Percentiles rank a stretch among this genome's conserved stretches.
phyloP scores from a whole-genome alignment of 2,329 filamentous ascomycete species.

The Aureobasidium sp. region DNA sequence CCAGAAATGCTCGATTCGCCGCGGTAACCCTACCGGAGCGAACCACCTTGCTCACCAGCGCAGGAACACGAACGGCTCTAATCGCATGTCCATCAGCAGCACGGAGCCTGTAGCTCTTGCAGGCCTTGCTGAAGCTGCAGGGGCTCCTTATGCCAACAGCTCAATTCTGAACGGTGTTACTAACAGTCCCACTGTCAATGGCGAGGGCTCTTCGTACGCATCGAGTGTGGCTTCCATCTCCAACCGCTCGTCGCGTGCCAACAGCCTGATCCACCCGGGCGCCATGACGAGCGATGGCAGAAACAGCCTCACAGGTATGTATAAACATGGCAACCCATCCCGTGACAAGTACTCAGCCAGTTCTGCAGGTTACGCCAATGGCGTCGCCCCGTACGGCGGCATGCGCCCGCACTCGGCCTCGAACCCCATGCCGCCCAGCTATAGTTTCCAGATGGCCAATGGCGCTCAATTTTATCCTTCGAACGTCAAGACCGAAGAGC shows the following conservation, averaged over 20 bases:
- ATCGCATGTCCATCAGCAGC: constrained; percentile 31
- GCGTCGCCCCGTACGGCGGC: constrained; percentile 28
- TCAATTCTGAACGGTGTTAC: constrained; percentile 22
- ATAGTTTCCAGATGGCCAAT: constrained; percentile 26
- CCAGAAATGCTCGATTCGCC: constrained; percentile 94
- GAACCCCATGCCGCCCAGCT: constrained; percentile 27
- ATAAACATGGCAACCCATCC: constrained; percentile 25
- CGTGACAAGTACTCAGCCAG: constrained; percentile 25
- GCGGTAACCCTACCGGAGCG: constrained; percentile 90
- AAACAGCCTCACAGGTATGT: constrained; percentile 20
- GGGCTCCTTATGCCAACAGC: constrained; percentile 25
- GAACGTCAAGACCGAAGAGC: constrained; percentile 18
- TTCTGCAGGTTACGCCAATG: constrained; percentile 23
- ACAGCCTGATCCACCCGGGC: constrained; percentile 41
- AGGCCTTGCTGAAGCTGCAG: constrained; percentile 28
- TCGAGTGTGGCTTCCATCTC: constrained; percentile 38
- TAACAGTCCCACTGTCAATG: constrained; percentile 31
- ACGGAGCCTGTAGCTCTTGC: constrained; percentile 32
- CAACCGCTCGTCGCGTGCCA: constrained; percentile 42
- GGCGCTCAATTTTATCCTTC: constrained; percentile 27
- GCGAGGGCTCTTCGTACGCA: constrained; percentile 28
- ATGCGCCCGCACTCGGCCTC: constrained; percentile 24
- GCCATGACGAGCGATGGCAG: constrained; percentile 21
- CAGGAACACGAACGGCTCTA: constrained; percentile 39
- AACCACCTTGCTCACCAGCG: constrained; percentile 77